A percentile compares a stretch with the other conserved stretches of the same genome.
These are phyloP conservation scores for Closterium sp. DNA, from an alignment of 139 green algal species.

Conservation along the genomic window DNA sequence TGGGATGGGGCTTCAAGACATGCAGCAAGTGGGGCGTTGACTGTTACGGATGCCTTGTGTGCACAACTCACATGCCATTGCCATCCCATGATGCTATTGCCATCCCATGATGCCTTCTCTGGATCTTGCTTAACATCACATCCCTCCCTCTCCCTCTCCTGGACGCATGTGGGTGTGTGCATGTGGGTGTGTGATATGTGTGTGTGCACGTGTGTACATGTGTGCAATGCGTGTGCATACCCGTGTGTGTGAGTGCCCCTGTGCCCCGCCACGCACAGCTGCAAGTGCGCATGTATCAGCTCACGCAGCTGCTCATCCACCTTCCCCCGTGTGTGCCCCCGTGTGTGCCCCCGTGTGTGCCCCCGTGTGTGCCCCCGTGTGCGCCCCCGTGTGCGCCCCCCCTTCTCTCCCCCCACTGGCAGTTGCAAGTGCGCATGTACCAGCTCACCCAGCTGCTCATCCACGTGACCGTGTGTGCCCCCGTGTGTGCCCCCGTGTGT, in stretches of 20 bases:
- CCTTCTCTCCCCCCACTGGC: too few relatives aligned
- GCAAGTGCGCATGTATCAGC: too few relatives aligned
- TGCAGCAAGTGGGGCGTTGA: not conserved
- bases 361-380: not conserved
- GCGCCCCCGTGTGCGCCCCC: not conserved
- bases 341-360: not conserved
- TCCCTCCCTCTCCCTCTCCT: too few relatives aligned
- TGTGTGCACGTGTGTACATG: not conserved
- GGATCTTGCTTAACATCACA: not conserved
- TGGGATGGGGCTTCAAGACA: not conserved
- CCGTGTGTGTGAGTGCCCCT: not conserved
- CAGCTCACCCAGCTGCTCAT: not conserved
- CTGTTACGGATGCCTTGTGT: too few relatives aligned
- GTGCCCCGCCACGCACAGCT: too few relatives aligned
- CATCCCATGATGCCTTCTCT: slow-evolving; percentile 3
- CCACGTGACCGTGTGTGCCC: not conserved
- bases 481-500: not conserved
- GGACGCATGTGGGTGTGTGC: too few relatives aligned
- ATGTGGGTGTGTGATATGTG: not conserved
- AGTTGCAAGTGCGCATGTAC: not conserved
- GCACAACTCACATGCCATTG: not conserved
- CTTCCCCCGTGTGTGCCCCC: not conserved
- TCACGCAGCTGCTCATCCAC: too few relatives aligned
- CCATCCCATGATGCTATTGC: not conserved
- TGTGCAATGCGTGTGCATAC: not conserved